A percentile compares a stretch with the other conserved stretches of the same genome.
These are phyloP conservation scores for Lentinula aciculospora DNA, from an alignment of 768 basidiomycete genomes.

Conservation along the genomic window DNA sequence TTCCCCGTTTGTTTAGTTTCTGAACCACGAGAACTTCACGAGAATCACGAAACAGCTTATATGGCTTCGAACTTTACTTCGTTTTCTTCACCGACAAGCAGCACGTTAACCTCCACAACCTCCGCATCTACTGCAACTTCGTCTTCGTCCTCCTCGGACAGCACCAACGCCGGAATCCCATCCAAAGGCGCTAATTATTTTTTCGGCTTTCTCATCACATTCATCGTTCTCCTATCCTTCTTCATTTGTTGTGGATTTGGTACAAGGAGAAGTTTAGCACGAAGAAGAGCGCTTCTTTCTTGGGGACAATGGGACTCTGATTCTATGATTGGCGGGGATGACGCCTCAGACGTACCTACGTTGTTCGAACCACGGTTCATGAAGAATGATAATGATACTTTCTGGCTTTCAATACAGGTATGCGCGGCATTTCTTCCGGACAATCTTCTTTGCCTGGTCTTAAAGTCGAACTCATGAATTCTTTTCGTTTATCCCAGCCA, in stretches of 20 bases:
- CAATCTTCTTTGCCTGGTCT: not conserved
- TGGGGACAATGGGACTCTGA: not conserved
- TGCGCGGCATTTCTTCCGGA: not conserved
- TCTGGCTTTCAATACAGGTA: slow-evolving; percentile 17
- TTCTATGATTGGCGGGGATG: not conserved
- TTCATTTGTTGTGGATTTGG: slow-evolving; percentile 47
- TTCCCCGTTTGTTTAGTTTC: not conserved
- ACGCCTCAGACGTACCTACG: not conserved
- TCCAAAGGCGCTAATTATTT: slow-evolving; percentile 38
- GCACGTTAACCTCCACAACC: not conserved
- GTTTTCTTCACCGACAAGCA: not conserved
- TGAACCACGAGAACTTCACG: not conserved
- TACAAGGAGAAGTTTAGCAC: slow-evolving; percentile 33
- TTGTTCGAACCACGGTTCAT: slow-evolving; percentile 12
- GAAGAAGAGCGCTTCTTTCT: slow-evolving; percentile 16
- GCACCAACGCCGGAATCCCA: not conserved
- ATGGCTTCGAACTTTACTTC: not conserved
- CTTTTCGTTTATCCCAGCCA: not conserved
- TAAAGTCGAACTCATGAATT: not conserved
- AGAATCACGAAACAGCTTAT: not conserved
- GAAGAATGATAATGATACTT: slow-evolving; percentile 2
- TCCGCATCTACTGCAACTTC: not conserved
- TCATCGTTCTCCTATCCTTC: slow-evolving; percentile 41
- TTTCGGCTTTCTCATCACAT: slow-evolving; percentile 48
- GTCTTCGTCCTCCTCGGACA: not conserved